Conservation (phyloP, 1,139 yeast genomes). For the Blastobotrys persicus region DNA sequence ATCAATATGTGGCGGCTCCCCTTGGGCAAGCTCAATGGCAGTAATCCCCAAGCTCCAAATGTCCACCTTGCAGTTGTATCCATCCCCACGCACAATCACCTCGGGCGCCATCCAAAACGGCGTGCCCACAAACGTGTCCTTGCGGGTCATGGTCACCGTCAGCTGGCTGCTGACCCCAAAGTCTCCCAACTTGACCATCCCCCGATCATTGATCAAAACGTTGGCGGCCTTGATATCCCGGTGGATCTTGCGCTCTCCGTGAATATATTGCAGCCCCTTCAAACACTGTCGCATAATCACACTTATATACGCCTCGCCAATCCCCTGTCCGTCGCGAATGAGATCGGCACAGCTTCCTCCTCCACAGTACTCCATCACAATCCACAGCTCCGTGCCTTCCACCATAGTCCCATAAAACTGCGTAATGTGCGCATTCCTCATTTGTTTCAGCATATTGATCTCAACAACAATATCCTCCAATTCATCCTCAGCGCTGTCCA, state of each 20-base stretch:
- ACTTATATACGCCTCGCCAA: slow-evolving; percentile 22
- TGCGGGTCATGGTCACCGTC: slow-evolving; percentile 65
- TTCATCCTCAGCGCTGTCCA: slow-evolving; percentile 70
- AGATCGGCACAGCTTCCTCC: slow-evolving; percentile 88
- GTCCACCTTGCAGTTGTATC: slow-evolving; percentile 85
- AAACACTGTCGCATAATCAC: slow-evolving; percentile 50
- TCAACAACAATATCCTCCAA: slow-evolving; percentile 68
- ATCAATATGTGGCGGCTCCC: slow-evolving; percentile 66
- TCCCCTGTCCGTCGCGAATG: slow-evolving; percentile 16
- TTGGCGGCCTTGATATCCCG: slow-evolving; percentile 85
- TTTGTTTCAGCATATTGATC: slow-evolving; percentile 64
- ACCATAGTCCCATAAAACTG: slow-evolving; percentile 57
- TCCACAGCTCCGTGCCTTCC: slow-evolving; percentile 69
- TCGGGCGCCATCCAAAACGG: slow-evolving; percentile 99
- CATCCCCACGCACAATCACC: slow-evolving; percentile 71
- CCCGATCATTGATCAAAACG: slow-evolving; percentile 56
- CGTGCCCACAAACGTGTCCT: slow-evolving; percentile 92
- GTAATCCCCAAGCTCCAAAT: slow-evolving; percentile 89
- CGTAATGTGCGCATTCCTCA: slow-evolving; percentile 65
- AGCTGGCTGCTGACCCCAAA: slow-evolving; percentile 91
- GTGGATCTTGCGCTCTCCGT: slow-evolving; percentile 73
- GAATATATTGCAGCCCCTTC: slow-evolving; percentile 65
- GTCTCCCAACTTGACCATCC: slow-evolving; percentile 85
- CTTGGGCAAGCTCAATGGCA: slow-evolving; percentile 53
- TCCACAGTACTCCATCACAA: slow-evolving; percentile 89